Base-by-base conservation (phyloP, 2,329 filamentous ascomycete genomes). In the Colletotrichum phormii region DNA sequence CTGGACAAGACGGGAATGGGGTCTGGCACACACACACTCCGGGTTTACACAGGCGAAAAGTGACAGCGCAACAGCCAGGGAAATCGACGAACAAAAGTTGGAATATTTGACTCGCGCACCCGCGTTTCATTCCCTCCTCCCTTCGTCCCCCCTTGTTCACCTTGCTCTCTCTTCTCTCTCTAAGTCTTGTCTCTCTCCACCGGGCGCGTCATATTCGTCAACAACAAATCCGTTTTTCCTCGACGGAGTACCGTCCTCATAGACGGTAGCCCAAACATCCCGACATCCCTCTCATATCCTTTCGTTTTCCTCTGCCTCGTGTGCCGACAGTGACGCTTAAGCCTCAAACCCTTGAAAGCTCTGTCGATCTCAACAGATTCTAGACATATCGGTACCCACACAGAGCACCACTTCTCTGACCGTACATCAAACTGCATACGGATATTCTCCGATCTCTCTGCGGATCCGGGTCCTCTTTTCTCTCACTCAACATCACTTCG, bases 81-180 rank as follows among this genome's bases (percentile, higher is more conserved):
- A 64, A n/a, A 31, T 12, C 9, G 12, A 8, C 5, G 33, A 54
- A 54, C 29, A 15, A 8, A 24, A 35, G 57, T 67, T 24, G 35
- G 31, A 49, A 31, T 71, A 67, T 65, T 72, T 72, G 71, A 73
- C 71, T 73, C 53, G 62, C 22, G 57, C 71, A 67, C 51, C 67
- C 67, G 26, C 49, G 67, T 67, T 73, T 71, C 67, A 66, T 49
- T 54, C n/a, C 33, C 22, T 15, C 46, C 53, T 59, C 60, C 51
- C 51, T 42, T 33, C 42, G 11, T 4, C n/a, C 15, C 6, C 58
- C 37, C n/a, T 35, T 53, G 15, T 6, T 33, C 37, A 33, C 24
- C 9, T 35, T 29, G 26, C 57, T 42, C 22, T 53, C 26, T 22
- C 9, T 18, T 53, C 49, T 57, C 35, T 33, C 58, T 58, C 58